Evolutionary conservation across 2,329 filamentous ascomycete species (phyloP).

Genomic region (Zasmidium citrigriseum): DNA sequence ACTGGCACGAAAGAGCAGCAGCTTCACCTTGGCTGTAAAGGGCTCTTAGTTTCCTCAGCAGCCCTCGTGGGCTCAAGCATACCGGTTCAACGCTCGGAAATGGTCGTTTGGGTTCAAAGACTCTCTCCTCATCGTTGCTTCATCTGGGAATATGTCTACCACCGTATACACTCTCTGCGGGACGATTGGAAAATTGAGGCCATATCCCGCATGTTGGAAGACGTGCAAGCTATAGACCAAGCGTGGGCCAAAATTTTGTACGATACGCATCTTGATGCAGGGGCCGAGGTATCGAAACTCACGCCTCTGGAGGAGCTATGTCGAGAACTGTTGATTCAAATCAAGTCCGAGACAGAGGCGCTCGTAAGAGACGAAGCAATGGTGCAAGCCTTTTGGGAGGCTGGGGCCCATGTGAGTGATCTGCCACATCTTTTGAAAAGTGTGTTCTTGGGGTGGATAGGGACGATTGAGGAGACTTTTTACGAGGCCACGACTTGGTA

Average conservation of each 20-base stretch:
- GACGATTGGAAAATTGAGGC: background rate
- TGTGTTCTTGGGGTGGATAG: background rate
- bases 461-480: background rate
- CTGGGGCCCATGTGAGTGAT: background rate
- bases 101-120: background rate
- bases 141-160: background rate
- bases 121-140: background rate
- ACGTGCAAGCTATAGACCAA: too few species aligned
- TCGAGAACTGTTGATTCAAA: background rate
- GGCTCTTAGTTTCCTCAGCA: background rate
- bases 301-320: background rate
- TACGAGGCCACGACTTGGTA: background rate
- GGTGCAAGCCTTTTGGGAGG: background rate
- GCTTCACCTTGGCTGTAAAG: background rate
- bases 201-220: too few species aligned
- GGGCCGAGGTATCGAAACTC: background rate
- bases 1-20: too few species aligned
- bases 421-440: background rate
- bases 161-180: background rate
- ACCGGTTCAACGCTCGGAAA: background rate
- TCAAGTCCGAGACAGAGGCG: background rate
- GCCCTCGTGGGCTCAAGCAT: background rate
- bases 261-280: too few species aligned
- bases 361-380: background rate
- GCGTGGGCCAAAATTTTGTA: too few species aligned